A percentile compares a stretch with the other conserved stretches of the same genome.
phyloP scores from a whole-genome alignment of 2,329 filamentous ascomycete species.

The Capronia americana region DNA sequence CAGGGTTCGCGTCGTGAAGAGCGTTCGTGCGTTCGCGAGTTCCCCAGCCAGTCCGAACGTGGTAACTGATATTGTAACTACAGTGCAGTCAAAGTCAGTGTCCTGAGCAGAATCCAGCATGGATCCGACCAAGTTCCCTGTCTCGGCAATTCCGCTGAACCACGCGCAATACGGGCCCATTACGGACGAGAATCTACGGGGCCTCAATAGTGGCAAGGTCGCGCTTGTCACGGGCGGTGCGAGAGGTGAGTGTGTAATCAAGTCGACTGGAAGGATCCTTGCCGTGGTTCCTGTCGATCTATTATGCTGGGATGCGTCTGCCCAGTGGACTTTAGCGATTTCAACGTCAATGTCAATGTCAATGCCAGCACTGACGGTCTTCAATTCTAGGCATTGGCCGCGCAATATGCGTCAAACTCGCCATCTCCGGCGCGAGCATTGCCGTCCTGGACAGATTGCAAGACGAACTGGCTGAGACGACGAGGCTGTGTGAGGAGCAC shows the following conservation, averaged over 20 bases:
- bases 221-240: constrained; percentile 42
- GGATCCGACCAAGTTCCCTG: constrained; percentile 30
- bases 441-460: constrained; percentile 40
- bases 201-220: constrained; percentile 32
- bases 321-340: too few relatives aligned
- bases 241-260: constrained; percentile 26
- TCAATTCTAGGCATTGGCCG: constrained; percentile 36
- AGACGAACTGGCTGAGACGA: constrained; percentile 28
- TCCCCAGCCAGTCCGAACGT: too few relatives aligned
- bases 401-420: constrained; percentile 40
- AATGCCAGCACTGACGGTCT: neutral
- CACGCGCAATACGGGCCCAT: constrained; percentile 33
- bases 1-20: too few relatives aligned
- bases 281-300: neutral
- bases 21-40: too few relatives aligned
- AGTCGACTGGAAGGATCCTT: neutral
- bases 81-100: too few relatives aligned
- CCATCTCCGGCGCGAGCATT: constrained; percentile 37
- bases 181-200: constrained; percentile 25
- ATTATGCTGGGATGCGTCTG: too few relatives aligned
- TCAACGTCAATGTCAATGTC: too few relatives aligned
- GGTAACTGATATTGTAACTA: too few relatives aligned
- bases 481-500: constrained; percentile 25
- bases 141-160: constrained; percentile 30
- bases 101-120: constrained; percentile 4